Evolutionary conservation across 2,329 filamentous ascomycete species (phyloP), one percentile per base, ranked within the genome.

Genomic region (Amphichorda felina): DNA sequence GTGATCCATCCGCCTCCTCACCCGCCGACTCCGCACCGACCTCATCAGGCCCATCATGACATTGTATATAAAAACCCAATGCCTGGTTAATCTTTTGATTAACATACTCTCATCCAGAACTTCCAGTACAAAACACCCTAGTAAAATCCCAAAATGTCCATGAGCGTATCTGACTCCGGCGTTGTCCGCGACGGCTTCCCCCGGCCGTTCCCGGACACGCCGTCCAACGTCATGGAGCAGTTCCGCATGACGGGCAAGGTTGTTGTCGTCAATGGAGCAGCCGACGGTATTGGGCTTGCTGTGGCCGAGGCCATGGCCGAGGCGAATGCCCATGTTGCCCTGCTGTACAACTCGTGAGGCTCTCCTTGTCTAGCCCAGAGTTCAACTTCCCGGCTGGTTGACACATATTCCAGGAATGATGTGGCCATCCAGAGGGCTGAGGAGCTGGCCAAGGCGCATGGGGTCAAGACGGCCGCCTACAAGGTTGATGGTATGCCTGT

Each of bases 291-390:
- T 28, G 64, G 64, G 0, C 47, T 53, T 30, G 54, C 64, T 0
- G 61, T 64, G 4, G 53, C 61, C 0, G 59, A 68, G 37, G 61
- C 55, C 1, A 60, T 65, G 49, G 63, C 63, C 2, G 64, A 68
- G 36, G 64, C 63, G 1, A 54, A 55, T 1, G 64, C 51, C 1
- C 34, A 59, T 30, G 57, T 68, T 16, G 64, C 43, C 0, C 34
- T 57, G 4, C 50, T 46, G 48, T 57, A 56, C 30, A 50, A 54
- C 37, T 48, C 49, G 49, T 52, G 26, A 38, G 50, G 44, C 30
- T 30, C 14, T 22, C 11, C 9, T 25, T 27, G 1, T 8, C 4
- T 16, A 27, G n/a, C 27, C 4, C 27, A 8, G 7, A 16, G n/a
- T 28, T 15, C 13, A 6, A 24, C 10, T 6, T 28, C 26, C 10